Evolutionary conservation across 805 yeast species (phyloP), one percentile per base, ranked within the genome.

Genomic region (Cyberlindnera americana): DNA sequence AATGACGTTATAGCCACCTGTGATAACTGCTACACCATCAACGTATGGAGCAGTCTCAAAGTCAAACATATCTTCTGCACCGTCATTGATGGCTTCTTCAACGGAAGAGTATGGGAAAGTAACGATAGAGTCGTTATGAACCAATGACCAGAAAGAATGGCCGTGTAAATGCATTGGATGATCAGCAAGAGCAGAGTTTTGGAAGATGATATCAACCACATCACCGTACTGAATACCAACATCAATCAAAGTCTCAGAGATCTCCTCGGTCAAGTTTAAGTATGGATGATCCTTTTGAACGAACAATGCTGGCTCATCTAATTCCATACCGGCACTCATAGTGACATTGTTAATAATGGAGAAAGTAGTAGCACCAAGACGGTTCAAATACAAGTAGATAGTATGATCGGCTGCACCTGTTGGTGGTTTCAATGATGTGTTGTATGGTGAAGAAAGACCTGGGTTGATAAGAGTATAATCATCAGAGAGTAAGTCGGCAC

Each of bases 111-210:
- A 60, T 3, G 54, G 55, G 39, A 64, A 62, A 26, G 47, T 53
- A 9, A 47, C 47, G 14, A 44, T 39, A 10, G 52, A 24, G 15
- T 37, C 52, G 29, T 60, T 56, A 37, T 39, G 54, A 33, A 62
- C 57, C 19, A 64, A 48, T 3, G 56, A 43, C 40, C 60, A 60
- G 44, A 62, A 58, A 18, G 52, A 47, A 37, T 64, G 68, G 3
- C 67, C 68, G 40, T 64, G 68, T 12, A 64, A 41, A 37, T 64
- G 68, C 24, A 61, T 50, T 8, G 68, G 68, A 42, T 64, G 68
- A 38, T 56, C 58, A 37, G 59, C 57, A 19, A 45, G 41, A 19
- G 54, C 47, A 40, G 46, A 49, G 38, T 62, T 62, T 44, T 62
- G 53, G 39, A 64, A 40, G 15, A 62, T 52, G 28, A 64, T 46